phyloP scores from a whole-genome alignment of 129 eudicot species.

The Saussurea involucrata region DNA sequence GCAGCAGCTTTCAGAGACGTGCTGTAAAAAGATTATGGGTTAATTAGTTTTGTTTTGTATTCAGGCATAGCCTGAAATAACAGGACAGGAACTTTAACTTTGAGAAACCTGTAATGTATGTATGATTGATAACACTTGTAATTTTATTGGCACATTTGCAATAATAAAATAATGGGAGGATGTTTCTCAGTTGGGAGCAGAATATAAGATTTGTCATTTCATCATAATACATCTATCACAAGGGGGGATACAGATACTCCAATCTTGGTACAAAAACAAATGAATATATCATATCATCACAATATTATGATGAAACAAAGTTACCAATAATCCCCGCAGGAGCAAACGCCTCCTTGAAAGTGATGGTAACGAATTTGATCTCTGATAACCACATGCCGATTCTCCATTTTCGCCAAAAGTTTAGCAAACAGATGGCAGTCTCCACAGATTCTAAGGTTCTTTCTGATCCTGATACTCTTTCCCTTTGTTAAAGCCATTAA shows the following conservation, averaged over 20 bases:
- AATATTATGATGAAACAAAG: not conserved
- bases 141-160: conserved; percentile 5
- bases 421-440: conserved; percentile 74
- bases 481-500: conserved; percentile 52
- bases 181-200: not conserved
- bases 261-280: too few species aligned
- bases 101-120: not conserved
- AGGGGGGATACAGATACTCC: too few species aligned
- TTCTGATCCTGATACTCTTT: conserved; percentile 60
- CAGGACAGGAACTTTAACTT: not conserved
- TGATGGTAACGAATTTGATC: conserved; percentile 76
- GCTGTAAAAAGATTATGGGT: conserved; percentile 35
- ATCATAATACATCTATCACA: too few species aligned
- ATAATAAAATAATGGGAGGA: conserved; percentile 5
- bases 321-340: conserved; percentile 75
- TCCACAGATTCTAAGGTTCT: conserved; percentile 70
- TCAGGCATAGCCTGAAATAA: not conserved
- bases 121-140: not conserved
- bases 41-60: not conserved
- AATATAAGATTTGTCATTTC: not conserved
- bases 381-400: conserved; percentile 49
- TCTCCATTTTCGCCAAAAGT: conserved; percentile 55
- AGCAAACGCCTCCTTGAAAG: conserved; percentile 62
- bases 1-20: conserved; percentile 51
- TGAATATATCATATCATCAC: not conserved